These are phyloP conservation scores for Eucalyptus fibrosa DNA, from an alignment of 345 rosid species.

Conservation along the genomic window DNA sequence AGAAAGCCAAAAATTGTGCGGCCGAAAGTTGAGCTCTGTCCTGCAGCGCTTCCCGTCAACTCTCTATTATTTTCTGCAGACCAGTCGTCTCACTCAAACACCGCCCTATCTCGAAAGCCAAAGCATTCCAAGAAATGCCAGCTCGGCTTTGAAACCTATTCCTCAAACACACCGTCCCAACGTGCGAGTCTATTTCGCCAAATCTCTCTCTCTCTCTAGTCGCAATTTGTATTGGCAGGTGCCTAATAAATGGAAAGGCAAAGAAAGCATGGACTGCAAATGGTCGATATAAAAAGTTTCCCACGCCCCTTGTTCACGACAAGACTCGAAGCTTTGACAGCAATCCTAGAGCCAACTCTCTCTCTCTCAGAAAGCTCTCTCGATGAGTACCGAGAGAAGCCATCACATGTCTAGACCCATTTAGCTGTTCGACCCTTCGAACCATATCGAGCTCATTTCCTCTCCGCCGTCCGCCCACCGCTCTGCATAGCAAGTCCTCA, in stretches of 20 bases:
- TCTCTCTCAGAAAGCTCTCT: background rate
- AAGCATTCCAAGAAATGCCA: background rate
- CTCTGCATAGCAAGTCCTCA: background rate
- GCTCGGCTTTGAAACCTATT: background rate
- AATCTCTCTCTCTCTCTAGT: background rate
- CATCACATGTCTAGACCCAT: background rate
- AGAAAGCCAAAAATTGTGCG: background rate
- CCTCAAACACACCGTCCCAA: background rate
- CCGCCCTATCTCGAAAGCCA: background rate
- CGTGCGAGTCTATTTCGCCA: background rate
- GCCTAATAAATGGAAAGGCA: background rate
- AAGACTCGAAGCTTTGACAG: background rate
- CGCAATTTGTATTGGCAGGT: background rate
- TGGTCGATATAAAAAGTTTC: background rate
- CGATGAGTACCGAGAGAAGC: background rate
- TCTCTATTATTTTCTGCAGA: background rate
- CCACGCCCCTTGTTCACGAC: background rate
- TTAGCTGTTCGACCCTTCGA: background rate
- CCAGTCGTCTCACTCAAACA: background rate
- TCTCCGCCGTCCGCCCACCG: background rate
- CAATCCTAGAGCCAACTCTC: background rate
- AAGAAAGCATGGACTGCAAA: background rate
- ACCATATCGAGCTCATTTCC: background rate
- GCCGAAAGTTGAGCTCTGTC: background rate
- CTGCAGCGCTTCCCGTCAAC: background rate